A percentile compares a stretch with the other conserved stretches of the same genome.
Conservation (phyloP, 805 yeast species). For the Isabelozyma rhagii region DNA sequence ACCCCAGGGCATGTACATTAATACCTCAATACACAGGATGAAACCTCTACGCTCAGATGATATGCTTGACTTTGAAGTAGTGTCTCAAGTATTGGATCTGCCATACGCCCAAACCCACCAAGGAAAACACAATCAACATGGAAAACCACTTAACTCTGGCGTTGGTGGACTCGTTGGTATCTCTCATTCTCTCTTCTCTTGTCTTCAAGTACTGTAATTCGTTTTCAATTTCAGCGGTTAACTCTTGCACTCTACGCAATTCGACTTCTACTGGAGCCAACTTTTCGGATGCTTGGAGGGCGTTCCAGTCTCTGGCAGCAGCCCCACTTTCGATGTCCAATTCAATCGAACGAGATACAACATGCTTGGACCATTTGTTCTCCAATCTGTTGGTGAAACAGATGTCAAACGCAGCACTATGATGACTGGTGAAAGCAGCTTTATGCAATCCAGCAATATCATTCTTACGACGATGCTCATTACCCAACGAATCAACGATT, state of each 20-base stretch:
- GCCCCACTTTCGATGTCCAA: conserved; percentile 94
- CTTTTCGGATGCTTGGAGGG: conserved; percentile 87
- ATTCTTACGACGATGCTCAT: conserved; percentile 72
- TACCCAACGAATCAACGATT: conserved; percentile 77
- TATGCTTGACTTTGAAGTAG: conserved; percentile 85
- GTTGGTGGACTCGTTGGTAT: conserved; percentile 95
- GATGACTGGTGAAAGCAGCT: conserved; percentile 82
- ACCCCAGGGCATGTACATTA: background rate
- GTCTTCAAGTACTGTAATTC: conserved; percentile 80
- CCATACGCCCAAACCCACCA: conserved; percentile 84
- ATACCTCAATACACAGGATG: background rate
- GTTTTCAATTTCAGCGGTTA: conserved; percentile 73
- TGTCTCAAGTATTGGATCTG: conserved; percentile 89
- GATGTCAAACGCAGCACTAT: conserved; percentile 82
- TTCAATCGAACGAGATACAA: conserved; percentile 68
- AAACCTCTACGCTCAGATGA: conserved; percentile 39
- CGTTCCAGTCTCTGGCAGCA: conserved; percentile 97
- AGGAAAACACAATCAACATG: conserved; percentile 58
- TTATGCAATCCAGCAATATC: conserved; percentile 70
- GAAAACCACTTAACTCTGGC: conserved; percentile 89
- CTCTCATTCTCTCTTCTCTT: conserved; percentile 91
- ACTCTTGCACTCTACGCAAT: conserved; percentile 79
- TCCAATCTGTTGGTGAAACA: conserved; percentile 72
- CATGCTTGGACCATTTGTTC: conserved; percentile 24
- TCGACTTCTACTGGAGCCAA: conserved; percentile 91